A percentile compares a stretch with the other conserved stretches of the same genome.
phyloP scores from a whole-genome alignment of 2,329 filamentous ascomycete species.

The Aureobasidium sp. region DNA sequence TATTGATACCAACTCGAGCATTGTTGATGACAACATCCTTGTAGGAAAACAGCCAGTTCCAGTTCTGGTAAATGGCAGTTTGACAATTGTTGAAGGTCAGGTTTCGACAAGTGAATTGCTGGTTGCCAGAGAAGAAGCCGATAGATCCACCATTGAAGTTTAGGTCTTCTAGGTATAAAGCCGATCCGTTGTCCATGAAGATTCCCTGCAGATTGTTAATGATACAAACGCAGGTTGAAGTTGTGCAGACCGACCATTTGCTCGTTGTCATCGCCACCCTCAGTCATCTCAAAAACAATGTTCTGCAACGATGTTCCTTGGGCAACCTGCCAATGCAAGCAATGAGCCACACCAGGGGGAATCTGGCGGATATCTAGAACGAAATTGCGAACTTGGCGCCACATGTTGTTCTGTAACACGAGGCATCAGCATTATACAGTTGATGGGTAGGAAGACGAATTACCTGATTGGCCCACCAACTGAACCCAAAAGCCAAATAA shows the following conservation, averaged over 20 bases:
- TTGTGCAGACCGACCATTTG: constrained; percentile 9
- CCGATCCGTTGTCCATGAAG: constrained; percentile 55
- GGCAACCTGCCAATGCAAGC: constrained; percentile 61
- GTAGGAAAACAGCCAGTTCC: constrained; percentile 84
- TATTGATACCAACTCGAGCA: constrained; percentile 62
- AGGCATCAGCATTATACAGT: background rate
- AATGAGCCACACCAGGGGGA: constrained; percentile 28
- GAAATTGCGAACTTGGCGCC: constrained; percentile 51
- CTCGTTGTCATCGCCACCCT: constrained; percentile 15
- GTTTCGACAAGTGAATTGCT: constrained; percentile 82
- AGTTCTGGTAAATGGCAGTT: constrained; percentile 81
- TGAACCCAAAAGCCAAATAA: constrained; percentile 26
- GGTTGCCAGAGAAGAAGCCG: constrained; percentile 73
- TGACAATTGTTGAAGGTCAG: constrained; percentile 73
- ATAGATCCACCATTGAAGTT: constrained; percentile 74
- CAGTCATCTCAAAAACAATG: constrained; percentile 45
- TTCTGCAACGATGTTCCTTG: constrained; percentile 56
- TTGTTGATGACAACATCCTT: constrained; percentile 58
- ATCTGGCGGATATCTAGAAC: constrained; percentile 42
- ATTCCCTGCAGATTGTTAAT: constrained; percentile 37
- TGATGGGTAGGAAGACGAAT: background rate
- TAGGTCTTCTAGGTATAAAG: constrained; percentile 75
- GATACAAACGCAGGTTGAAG: background rate
- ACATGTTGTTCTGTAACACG: constrained; percentile 38
- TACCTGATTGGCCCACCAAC: constrained; percentile 26